phyloP scores from a whole-genome alignment of 768 basidiomycete species.

The Neoboletus subvelutipes region DNA sequence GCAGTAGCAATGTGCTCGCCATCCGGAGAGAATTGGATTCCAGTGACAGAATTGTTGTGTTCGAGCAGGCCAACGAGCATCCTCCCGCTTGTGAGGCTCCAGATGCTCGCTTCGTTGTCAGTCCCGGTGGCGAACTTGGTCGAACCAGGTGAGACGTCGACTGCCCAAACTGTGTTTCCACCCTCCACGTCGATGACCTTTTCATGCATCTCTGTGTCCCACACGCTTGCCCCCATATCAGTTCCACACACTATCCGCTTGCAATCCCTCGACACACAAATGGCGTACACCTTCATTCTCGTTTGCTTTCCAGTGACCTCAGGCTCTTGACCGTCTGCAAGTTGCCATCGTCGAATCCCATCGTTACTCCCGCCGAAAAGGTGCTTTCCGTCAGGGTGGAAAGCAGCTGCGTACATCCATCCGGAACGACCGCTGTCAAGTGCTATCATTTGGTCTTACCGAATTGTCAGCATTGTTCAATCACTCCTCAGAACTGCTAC shows the following conservation, averaged over 20 bases:
- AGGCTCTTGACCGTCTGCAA: neutral
- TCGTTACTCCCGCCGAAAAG: too few relatives aligned
- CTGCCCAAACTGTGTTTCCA: neutral
- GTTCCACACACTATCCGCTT: neutral
- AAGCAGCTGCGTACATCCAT: too few relatives aligned
- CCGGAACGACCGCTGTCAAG: too few relatives aligned
- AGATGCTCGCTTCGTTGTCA: neutral
- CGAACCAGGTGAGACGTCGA: neutral
- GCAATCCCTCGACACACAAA: neutral
- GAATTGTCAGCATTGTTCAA: too few relatives aligned
- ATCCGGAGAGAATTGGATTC: neutral
- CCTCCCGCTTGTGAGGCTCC: neutral
- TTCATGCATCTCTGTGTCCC: neutral
- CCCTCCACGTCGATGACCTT: too few relatives aligned
- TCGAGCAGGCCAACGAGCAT: neutral
- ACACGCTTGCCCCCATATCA: too few relatives aligned
- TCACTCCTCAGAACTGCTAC: too few relatives aligned
- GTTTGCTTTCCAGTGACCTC: neutral
- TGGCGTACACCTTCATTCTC: neutral
- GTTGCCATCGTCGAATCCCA: neutral
- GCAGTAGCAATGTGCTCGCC: neutral
- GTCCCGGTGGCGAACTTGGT: neutral
- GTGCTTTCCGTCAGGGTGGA: too few relatives aligned
- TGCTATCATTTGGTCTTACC: too few relatives aligned
- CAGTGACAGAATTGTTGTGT: neutral